Evolutionary conservation across 2,329 filamentous ascomycete genomes (phyloP).

Genomic region (Pseudogymnoascus sp.): DNA sequence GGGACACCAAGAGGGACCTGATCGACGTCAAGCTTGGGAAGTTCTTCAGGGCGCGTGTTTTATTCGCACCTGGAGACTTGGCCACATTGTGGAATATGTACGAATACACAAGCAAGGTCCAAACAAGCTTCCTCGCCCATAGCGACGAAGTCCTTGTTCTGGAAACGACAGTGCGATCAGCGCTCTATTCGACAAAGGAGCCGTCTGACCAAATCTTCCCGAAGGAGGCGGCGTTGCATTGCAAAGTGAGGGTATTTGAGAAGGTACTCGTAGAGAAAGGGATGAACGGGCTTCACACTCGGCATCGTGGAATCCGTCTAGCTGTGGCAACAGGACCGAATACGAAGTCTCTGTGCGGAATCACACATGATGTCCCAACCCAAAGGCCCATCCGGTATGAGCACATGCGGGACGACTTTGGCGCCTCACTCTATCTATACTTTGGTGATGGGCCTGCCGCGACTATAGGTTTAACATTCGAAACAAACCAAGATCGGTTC

Average conservation of each 20-base stretch:
- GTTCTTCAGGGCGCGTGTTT: slow-evolving; percentile 65
- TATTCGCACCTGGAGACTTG: slow-evolving; percentile 71
- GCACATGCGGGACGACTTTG: slow-evolving; percentile 65
- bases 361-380: slow-evolving; percentile 62
- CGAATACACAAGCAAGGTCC: slow-evolving; percentile 73
- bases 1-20: slow-evolving; percentile 60
- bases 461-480: slow-evolving; percentile 71
- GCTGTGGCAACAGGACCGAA: slow-evolving; percentile 70
- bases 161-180: slow-evolving; percentile 60
- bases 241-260: slow-evolving; percentile 71
- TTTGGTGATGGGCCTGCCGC: slow-evolving; percentile 35
- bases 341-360: slow-evolving; percentile 68
- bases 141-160: slow-evolving; percentile 65
- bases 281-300: slow-evolving; percentile 62
- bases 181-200: slow-evolving; percentile 74
- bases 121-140: slow-evolving; percentile 60
- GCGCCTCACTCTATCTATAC: slow-evolving; percentile 59
- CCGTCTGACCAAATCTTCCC: slow-evolving; percentile 67
- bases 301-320: slow-evolving; percentile 74
- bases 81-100: slow-evolving; percentile 74
- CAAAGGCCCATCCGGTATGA: slow-evolving; percentile 68
- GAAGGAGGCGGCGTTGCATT: slow-evolving; percentile 62
- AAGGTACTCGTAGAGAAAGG: slow-evolving; percentile 60
- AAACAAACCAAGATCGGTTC: slow-evolving; percentile 62
- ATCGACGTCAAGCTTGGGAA: slow-evolving; percentile 66